Conservation (phyloP, 176 grass and related monocot species). For the Ensete glaucum region DNA sequence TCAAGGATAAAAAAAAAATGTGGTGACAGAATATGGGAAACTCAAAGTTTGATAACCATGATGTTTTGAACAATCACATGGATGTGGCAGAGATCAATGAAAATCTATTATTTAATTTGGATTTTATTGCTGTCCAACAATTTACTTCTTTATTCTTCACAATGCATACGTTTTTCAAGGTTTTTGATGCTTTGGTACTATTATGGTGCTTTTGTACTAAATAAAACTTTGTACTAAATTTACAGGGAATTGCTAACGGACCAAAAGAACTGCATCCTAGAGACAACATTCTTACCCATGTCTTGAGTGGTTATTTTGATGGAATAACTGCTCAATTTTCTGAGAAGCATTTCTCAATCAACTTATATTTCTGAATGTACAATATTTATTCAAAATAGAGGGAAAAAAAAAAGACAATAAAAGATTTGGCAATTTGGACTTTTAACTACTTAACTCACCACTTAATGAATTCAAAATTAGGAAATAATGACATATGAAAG, state of each 20-base stretch:
- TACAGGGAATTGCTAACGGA: constrained; percentile 48
- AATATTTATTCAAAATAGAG: too few species aligned
- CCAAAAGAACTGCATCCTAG: constrained; percentile 47
- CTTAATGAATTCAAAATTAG: too few species aligned
- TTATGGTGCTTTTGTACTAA: constrained; percentile 15
- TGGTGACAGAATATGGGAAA: constrained; percentile 43
- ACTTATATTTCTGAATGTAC: too few species aligned
- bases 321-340: constrained; percentile 45
- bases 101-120: constrained; percentile 3
- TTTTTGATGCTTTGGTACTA: background rate
- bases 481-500: too few species aligned
- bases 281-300: constrained; percentile 27
- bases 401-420: too few species aligned
- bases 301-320: constrained; percentile 41
- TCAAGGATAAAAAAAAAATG: constrained; percentile 51
- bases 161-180: background rate
- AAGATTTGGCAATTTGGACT: too few species aligned
- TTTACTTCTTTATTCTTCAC: constrained; percentile 4
- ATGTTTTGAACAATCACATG: constrained; percentile 35
- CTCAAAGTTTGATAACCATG: constrained; percentile 34
- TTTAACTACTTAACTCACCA: too few species aligned
- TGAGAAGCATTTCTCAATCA: constrained; percentile 42
- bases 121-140: constrained; percentile 4
- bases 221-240: constrained; percentile 27
- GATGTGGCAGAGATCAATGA: constrained; percentile 35